Evolutionary conservation across 148 eudicot species (phyloP), one percentile per base, ranked within the genome.

Genomic region (Euryodendron excelsum): DNA sequence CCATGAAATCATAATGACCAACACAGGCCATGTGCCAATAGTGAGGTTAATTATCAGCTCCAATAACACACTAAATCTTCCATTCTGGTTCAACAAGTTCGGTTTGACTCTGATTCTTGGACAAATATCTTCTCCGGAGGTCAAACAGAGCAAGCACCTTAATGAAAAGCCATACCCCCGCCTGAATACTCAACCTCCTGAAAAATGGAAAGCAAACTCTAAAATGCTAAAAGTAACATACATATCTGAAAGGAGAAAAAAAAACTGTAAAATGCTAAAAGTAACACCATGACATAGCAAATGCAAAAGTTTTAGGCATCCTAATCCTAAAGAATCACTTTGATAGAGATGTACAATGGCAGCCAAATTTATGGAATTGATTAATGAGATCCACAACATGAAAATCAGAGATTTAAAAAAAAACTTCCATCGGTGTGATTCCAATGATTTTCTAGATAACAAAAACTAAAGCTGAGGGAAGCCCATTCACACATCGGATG

Each of bases 181-280:
- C 94, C 91, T n/a, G 98, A 89, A 83, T 84, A 94, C 86, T 94
- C 98, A 30, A 92, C 91, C 78, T 90, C 98, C 94, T 93, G 90
- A 73, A 68, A 75, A 47, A n/a, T 10, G 55, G 4, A 21, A 64
- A 52, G 44, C 30, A 79, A 72, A 59, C 33, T 39, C 21, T 7
- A 27, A 1, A 55, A 36, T 25, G 10, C 14, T 53, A 31, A 31
- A 36, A 33, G 27, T 13, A 39, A 25, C 15, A 33, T 20, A 58
- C 6, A 41, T 41, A 2, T 41, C 8, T 41, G 45, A 4, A 5
- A 41, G 9, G 45, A 9, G 45, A 2, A 41, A 41, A 9, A 41
- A 41, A 41, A 41, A 41, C 45, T 5, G 45, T 41, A 4, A 9
- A 9, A 41, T 41, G 5, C 45, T 41, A 2, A 41, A 58, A 58